Base-by-base conservation (phyloP, 2,329 filamentous ascomycete genomes). In the Graphium sp. region DNA sequence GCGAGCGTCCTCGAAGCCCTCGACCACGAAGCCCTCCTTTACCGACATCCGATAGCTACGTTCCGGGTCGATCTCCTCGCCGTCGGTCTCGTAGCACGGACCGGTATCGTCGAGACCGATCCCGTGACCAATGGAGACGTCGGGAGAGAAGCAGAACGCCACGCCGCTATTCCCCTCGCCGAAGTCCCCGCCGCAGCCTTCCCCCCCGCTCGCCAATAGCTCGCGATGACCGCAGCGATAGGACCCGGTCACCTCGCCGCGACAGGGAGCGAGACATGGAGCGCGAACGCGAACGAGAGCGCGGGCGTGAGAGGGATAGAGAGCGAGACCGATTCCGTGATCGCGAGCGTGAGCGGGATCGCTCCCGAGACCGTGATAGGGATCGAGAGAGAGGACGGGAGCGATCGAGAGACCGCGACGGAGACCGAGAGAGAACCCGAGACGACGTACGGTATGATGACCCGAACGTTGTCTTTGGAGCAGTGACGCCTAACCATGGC, bases 21-120 rank as follows among this genome's bases (percentile, higher is more conserved):
- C 42, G 37, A 9, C 42, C 25, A 28, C 36, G 29, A 24, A 52
- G 52, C 32, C 52, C 49, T 2, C 45, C 51, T 12, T 44, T 52
- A 15, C 35, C 48, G 12, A 49, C 45, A 13, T 56, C 55, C 14
- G 57, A 60, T 38, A 59, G 55, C 36, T 60, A 60, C 36, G 53
- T 60, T 6, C 56, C 56, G n/a, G 50, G 52, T 21, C 43, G 56
- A 34, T 59, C 57, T 30, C 49, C 44, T 18, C 49, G 56, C 6
- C 50, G 55, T 23, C 47, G 55, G 22, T 59, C 56, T 22, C 46
- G 55, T 30, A 58, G 53, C 37, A 45, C 42, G 15, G 55, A 58
- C 31, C 45, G 53, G 15, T 60, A 53, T 35, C 45, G 56, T 18
- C 44, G 54, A 28, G 53, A 56, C 12, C 47, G 55, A 30, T 58